A percentile compares a stretch with the other conserved stretches of the same genome.
Conservation (phyloP, 73 alveolate species). For the Symbiodinium pilosum region DNA sequence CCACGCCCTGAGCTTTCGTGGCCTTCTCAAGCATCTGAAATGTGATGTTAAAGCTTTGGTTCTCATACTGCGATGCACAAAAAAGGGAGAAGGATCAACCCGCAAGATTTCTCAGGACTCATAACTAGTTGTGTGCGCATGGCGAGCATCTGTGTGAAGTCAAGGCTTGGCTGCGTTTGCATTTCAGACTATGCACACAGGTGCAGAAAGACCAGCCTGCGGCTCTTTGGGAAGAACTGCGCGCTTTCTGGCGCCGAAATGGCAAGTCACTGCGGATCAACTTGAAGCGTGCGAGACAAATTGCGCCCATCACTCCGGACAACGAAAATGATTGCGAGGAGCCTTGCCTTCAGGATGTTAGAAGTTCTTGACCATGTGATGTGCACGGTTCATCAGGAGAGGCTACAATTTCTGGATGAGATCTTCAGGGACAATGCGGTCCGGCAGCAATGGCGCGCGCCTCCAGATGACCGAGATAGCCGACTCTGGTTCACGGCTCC, state of each 20-base stretch:
- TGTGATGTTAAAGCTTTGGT: no score
- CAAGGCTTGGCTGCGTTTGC: no score
- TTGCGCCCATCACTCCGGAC: neutral
- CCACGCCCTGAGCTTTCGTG: no score
- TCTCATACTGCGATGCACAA: no score
- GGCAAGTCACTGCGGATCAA: constrained; percentile 43
- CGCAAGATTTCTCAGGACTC: no score
- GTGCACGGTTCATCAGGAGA: constrained; percentile 8
- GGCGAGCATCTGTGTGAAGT: no score
- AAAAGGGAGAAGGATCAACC: no score
- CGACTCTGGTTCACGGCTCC: constrained; percentile 41
- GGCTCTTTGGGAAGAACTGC: constrained; percentile 22
- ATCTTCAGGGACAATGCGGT: neutral
- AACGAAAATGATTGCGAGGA: neutral
- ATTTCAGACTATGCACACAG: no score
- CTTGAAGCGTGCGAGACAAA: neutral
- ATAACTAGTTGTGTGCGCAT: no score
- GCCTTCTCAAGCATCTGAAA: no score
- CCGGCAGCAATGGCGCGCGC: constrained; percentile 71
- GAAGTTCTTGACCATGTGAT: no score
- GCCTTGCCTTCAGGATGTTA: neutral
- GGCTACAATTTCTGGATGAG: constrained; percentile 11
- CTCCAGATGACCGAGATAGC: constrained; percentile 47
- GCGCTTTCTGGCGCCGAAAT: constrained; percentile 76
- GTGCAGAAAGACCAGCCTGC: neutral